Conservation (phyloP, 345 rosid species). For the Salix suchowensis region DNA sequence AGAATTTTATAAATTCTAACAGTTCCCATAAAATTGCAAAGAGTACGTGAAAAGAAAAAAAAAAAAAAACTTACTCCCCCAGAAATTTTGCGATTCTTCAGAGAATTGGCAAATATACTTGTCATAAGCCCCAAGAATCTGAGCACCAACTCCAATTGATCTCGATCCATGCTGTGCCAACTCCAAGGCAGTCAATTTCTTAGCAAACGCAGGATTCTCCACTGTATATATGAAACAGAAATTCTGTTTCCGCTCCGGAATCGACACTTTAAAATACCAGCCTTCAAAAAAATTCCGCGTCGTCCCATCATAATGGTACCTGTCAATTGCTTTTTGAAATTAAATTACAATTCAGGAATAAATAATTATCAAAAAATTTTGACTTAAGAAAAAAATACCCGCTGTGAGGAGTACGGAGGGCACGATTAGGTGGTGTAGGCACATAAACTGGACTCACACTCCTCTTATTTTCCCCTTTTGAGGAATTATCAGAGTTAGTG, state of each 20-base stretch:
- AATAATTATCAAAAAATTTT: too few relatives aligned
- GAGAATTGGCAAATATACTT: constrained; percentile 72
- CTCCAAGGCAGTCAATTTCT: constrained; percentile 49
- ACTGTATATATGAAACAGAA: constrained; percentile 92
- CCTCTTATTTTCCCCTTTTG: not conserved
- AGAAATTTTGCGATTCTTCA: constrained; percentile 66
- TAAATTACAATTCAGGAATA: not conserved
- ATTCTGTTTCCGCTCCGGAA: constrained; percentile 75
- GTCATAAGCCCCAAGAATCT: constrained; percentile 87
- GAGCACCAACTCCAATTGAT: constrained; percentile 86
- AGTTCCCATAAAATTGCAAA: not conserved
- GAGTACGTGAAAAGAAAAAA: not conserved
- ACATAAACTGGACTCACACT: constrained; percentile 46
- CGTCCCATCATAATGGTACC: constrained; percentile 92
- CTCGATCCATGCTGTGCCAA: constrained; percentile 55
- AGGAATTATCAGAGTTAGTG: constrained; percentile 11
- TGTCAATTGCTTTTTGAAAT: constrained; percentile 13
- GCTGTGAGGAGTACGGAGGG: constrained; percentile 90
- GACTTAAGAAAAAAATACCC: constrained; percentile 39
- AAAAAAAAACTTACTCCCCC: constrained; percentile 65
- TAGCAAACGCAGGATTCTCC: constrained; percentile 73
- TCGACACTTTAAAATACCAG: constrained; percentile 91
- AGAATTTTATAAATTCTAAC: not conserved
- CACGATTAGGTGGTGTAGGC: constrained; percentile 64
- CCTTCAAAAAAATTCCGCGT: constrained; percentile 74